phyloP scores from a whole-genome alignment of 129 eudicot species.

The Artemisia annua region DNA sequence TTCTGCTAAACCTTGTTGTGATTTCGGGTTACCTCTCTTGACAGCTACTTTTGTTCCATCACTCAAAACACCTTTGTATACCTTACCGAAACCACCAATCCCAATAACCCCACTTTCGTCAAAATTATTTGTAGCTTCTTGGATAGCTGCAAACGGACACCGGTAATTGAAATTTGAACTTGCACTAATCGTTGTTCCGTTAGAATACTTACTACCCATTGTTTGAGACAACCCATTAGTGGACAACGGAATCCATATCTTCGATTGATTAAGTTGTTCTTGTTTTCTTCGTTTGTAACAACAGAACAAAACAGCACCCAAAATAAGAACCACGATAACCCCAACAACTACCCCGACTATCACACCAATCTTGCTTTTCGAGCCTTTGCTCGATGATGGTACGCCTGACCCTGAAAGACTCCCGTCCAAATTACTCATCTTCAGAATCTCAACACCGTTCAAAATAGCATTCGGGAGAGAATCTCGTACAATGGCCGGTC shows the following conservation, averaged over 20 bases:
- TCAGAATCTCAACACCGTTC: constrained; percentile 83
- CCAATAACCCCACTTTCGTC: constrained; percentile 91
- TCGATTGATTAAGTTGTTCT: constrained; percentile 55
- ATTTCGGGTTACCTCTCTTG: constrained; percentile 86
- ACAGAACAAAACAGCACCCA: constrained; percentile 43
- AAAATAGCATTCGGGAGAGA: constrained; percentile 59
- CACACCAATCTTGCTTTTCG: constrained; percentile 58
- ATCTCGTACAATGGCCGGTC: constrained; percentile 40
- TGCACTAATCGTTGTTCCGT: constrained; percentile 66
- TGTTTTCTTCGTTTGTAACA: constrained; percentile 43
- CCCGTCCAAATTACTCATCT: constrained; percentile 56
- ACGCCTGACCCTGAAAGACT: constrained; percentile 49
- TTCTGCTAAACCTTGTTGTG: constrained; percentile 87
- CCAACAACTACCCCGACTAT: constrained; percentile 61
- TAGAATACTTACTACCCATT: constrained; percentile 82
- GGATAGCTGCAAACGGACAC: constrained; percentile 72
- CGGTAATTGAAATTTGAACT: constrained; percentile 68
- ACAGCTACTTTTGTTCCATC: constrained; percentile 88
- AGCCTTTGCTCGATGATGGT: constrained; percentile 20
- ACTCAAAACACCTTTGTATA: constrained; percentile 60
- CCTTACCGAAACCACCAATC: constrained; percentile 92
- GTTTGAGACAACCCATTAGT: constrained; percentile 63
- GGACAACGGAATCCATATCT: constrained; percentile 85
- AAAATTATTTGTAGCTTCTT: constrained; percentile 81
- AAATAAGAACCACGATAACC: constrained; percentile 32